Evolutionary conservation across 73 alveolate genomes (phyloP), one percentile per base, ranked within the genome.

Genomic region (Blepharisma stoltei): DNA sequence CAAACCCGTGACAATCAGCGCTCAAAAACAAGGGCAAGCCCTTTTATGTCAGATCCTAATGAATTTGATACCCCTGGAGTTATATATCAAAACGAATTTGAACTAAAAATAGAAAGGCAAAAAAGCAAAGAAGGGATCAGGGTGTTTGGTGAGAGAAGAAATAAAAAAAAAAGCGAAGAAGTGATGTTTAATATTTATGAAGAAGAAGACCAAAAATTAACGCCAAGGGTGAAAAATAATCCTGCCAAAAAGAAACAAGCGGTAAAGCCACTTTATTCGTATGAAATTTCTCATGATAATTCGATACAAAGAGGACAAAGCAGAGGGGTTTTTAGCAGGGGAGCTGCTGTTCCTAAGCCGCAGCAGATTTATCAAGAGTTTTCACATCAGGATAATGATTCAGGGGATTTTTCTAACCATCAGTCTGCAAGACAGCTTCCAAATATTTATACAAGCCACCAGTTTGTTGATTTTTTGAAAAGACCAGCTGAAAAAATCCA

Each of bases 1-100:
- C 18, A 8, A 9, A 60, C 49, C 70, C 77, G 54, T 41, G 97
- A 84, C 69, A 78, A 52, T 4, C 66, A 52, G 23, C n/a, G 66
- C n/a, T 52, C 66, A 20, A 52, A 52, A 52, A 52, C 66, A 52
- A 52, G 66, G 66, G n/a, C 66, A 14, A 14, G 27, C 23, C n/a
- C 23, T 11, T 52, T 52, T 52, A 20, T 52, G 66, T 52, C 66
- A 52, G 66, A 52, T 14, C n/a, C 23, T 20, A 52, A 52, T 52
- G 66, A 52, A 4, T 14, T 52, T 11, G 66, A 52, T 32, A 32
- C 41, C 41, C 41, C 41, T 32, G 41, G 41, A 32, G 41, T 32
- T 32, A 32, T 32, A 32, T 32, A 32, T 32, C 41, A 32, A 32
- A 32, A 32, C 3, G 41, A 52, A 52, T 52, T 20, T 52, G 66